Evolutionary conservation across 345 rosid species (phyloP).

Genomic region (Citrus maxima): DNA sequence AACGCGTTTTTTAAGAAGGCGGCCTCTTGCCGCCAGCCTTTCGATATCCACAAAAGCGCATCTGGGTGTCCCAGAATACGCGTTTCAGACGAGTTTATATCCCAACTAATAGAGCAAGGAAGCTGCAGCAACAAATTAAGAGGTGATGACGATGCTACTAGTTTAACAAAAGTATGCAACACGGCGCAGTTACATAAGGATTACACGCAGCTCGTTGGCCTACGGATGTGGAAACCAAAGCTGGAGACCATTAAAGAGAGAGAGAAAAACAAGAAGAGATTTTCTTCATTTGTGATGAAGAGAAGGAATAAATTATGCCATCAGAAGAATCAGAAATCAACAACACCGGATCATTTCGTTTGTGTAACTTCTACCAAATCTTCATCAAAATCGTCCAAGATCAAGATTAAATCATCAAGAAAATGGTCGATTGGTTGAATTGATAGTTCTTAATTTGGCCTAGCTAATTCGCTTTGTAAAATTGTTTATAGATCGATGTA

Average conservation of each 20-base stretch:
- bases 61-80: slow-evolving; percentile 60
- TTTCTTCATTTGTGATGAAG: slow-evolving; percentile 50
- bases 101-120: slow-evolving; percentile 54
- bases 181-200: slow-evolving; percentile 69
- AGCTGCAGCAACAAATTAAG: background rate
- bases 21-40: slow-evolving; percentile 41
- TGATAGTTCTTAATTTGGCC: background rate
- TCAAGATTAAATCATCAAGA: background rate
- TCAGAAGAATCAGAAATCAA: slow-evolving; percentile 17
- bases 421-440: background rate
- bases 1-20: slow-evolving; percentile 28
- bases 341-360: slow-evolving; percentile 4
- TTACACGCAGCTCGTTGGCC: slow-evolving; percentile 50
- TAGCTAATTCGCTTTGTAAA: background rate
- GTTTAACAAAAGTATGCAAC: slow-evolving; percentile 45
- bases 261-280: slow-evolving; percentile 29
- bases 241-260: slow-evolving; percentile 71
- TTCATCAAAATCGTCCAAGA: background rate
- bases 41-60: slow-evolving; percentile 53
- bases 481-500: background rate
- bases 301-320: slow-evolving; percentile 30
- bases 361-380: slow-evolving; percentile 5
- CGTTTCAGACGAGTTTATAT: slow-evolving; percentile 75
- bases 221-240: slow-evolving; percentile 76
- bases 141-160: background rate